Evolutionary conservation across 2,329 filamentous ascomycete species (phyloP).

Genomic region (Teratosphaeria epicoccoides): DNA sequence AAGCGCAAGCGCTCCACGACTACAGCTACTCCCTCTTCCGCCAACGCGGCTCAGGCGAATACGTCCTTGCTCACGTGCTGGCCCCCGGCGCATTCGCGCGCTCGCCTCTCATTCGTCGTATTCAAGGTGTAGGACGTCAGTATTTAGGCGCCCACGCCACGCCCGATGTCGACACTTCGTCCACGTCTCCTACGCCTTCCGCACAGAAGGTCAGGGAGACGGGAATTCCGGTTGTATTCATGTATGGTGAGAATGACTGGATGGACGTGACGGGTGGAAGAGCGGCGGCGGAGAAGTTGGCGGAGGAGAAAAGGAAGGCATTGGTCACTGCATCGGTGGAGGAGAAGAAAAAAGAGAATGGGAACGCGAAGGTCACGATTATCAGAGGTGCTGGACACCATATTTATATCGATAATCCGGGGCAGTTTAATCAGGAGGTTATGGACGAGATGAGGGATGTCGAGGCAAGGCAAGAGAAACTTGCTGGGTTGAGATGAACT

Average conservation of each 20-base stretch:
- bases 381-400: constrained; percentile 64
- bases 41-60: constrained; percentile 85
- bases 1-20: constrained; percentile 76
- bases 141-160: constrained; percentile 26
- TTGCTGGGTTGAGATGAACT: constrained; percentile 4
- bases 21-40: constrained; percentile 93
- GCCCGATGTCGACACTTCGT: constrained; percentile 17
- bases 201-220: constrained; percentile 38
- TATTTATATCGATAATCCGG: constrained; percentile 58
- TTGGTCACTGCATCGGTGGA: constrained; percentile 52
- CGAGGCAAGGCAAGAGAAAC: constrained; percentile 28
- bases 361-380: constrained; percentile 70
- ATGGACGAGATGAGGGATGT: constrained; percentile 57
- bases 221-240: constrained; percentile 74
- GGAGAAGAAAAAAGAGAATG: constrained; percentile 62
- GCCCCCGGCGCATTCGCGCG: constrained; percentile 89
- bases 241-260: constrained; percentile 98
- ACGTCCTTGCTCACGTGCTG: constrained; percentile 82
- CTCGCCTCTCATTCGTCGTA: constrained; percentile 73
- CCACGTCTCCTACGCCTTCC: constrained; percentile 7
- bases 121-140: constrained; percentile 78
- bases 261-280: constrained; percentile 88
- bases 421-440: constrained; percentile 59
- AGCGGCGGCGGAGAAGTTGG: constrained; percentile 68
- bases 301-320: constrained; percentile 51